Percentiles rank a stretch among this genome's conserved stretches.
Conservation (phyloP, 1,139 yeast species). For the Ogataea hybrid region DNA sequence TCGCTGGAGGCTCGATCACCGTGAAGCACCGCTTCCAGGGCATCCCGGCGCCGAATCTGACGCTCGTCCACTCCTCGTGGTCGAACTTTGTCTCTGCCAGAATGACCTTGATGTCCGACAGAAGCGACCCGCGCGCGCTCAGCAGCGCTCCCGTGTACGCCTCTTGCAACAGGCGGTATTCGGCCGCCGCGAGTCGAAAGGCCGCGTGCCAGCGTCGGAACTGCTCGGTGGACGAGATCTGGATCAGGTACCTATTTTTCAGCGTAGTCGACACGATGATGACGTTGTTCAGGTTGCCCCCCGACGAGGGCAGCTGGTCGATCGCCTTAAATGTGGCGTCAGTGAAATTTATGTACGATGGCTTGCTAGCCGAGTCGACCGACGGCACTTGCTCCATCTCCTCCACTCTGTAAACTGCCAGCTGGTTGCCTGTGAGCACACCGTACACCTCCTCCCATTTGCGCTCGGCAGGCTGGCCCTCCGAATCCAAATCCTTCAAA, state of each 20-base stretch:
- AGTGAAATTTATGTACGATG: conserved; percentile 86
- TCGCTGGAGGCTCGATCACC: conserved; percentile 73
- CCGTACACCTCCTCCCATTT: conserved; percentile 94
- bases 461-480: conserved; percentile 81
- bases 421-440: conserved; percentile 82
- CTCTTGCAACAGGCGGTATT: conserved; percentile 79
- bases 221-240: conserved; percentile 60
- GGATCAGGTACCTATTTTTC: conserved; percentile 81
- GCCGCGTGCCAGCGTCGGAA: conserved; percentile 76
- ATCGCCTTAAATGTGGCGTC: conserved; percentile 86
- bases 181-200: conserved; percentile 73
- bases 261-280: conserved; percentile 87
- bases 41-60: conserved; percentile 95
- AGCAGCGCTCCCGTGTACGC: conserved; percentile 94
- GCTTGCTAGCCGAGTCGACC: conserved; percentile 46
- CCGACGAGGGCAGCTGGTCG: conserved; percentile 53
- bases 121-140: conserved; percentile 80
- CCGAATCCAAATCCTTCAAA: conserved; percentile 69
- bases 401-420: conserved; percentile 92
- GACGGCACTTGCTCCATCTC: conserved; percentile 55
- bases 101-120: conserved; percentile 83
- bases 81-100: conserved; percentile 81
- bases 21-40: conserved; percentile 96
- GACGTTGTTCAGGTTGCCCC: conserved; percentile 69
- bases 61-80: conserved; percentile 94